These are phyloP conservation scores for Annulohypoxylon nitens DNA, from an alignment of 495 filamentous ascomycete species.

Conservation along the genomic window DNA sequence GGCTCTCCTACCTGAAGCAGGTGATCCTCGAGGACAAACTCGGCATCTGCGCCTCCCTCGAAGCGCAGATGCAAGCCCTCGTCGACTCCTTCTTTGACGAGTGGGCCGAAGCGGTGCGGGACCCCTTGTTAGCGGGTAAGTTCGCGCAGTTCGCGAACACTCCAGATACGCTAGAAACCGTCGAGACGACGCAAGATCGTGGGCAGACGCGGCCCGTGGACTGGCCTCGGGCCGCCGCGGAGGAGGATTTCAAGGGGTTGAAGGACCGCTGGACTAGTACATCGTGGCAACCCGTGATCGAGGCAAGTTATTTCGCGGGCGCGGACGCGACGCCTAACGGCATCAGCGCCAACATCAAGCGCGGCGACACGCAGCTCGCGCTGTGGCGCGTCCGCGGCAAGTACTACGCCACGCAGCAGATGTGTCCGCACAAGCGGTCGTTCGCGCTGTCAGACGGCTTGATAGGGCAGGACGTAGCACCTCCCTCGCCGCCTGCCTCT, in stretches of 20 bases:
- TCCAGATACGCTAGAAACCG: slow-evolving; percentile 72
- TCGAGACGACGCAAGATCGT: slow-evolving; percentile 81
- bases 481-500: slow-evolving; percentile 45
- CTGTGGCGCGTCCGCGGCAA: slow-evolving; percentile 88
- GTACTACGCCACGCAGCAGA: slow-evolving; percentile 94
- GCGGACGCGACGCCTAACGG: slow-evolving; percentile 75
- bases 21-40: slow-evolving; percentile 92
- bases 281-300: slow-evolving; percentile 87
- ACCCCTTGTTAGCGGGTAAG: slow-evolving; percentile 74
- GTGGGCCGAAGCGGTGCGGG: slow-evolving; percentile 87
- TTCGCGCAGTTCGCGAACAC: slow-evolving; percentile 96
- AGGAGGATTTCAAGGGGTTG: slow-evolving; percentile 77
- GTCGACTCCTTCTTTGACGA: slow-evolving; percentile 95
- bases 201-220: slow-evolving; percentile 82
- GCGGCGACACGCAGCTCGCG: slow-evolving; percentile 91
- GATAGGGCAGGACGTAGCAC: slow-evolving; percentile 77
- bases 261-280: slow-evolving; percentile 78
- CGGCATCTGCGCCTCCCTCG: slow-evolving; percentile 87
- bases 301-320: slow-evolving; percentile 75
- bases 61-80: slow-evolving; percentile 89
- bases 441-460: slow-evolving; percentile 91
- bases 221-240: slow-evolving; percentile 80
- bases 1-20: slow-evolving; percentile 84
- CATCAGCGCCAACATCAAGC: slow-evolving; percentile 79
- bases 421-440: slow-evolving; percentile 96